These are phyloP conservation scores for Quercus phellos DNA, from an alignment of 331 rosid genomes.

Conservation along the genomic window DNA sequence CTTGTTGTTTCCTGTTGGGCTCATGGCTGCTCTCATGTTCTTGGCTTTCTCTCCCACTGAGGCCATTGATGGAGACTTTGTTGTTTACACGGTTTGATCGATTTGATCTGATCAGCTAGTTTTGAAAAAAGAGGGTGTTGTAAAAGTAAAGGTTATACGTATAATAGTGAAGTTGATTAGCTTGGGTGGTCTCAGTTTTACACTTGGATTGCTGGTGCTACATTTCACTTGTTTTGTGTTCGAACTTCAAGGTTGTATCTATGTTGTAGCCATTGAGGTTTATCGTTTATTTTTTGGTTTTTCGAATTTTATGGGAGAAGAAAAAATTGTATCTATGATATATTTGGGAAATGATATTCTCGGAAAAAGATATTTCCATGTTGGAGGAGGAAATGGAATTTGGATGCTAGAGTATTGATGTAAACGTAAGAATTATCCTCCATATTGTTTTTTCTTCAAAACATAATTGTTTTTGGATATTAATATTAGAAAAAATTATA, in stretches of 20 bases:
- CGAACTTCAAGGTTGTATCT: neutral
- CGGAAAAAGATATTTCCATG: no score
- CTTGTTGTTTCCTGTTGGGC: constrained; percentile 72
- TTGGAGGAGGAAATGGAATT: no score
- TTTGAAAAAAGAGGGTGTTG: no score
- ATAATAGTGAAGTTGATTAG: neutral
- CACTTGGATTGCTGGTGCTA: neutral
- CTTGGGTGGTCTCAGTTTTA: neutral
- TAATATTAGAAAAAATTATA: no score
- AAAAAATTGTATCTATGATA: neutral
- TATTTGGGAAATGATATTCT: no score
- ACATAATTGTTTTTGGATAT: no score
- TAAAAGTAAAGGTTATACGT: no score
- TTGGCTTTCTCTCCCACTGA: constrained; percentile 61
- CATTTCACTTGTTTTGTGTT: neutral
- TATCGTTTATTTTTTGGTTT: neutral
- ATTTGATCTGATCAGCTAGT: neutral
- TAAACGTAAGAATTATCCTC: no score
- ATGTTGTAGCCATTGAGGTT: neutral
- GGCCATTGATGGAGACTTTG: constrained; percentile 21
- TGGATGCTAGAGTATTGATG: no score
- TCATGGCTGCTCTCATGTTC: constrained; percentile 74
- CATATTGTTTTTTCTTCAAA: no score
- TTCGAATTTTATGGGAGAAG: neutral
- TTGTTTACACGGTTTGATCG: constrained; percentile 23